phyloP scores from a whole-genome alignment of 345 rosid genomes.

The Streptanthus diversifolius region DNA sequence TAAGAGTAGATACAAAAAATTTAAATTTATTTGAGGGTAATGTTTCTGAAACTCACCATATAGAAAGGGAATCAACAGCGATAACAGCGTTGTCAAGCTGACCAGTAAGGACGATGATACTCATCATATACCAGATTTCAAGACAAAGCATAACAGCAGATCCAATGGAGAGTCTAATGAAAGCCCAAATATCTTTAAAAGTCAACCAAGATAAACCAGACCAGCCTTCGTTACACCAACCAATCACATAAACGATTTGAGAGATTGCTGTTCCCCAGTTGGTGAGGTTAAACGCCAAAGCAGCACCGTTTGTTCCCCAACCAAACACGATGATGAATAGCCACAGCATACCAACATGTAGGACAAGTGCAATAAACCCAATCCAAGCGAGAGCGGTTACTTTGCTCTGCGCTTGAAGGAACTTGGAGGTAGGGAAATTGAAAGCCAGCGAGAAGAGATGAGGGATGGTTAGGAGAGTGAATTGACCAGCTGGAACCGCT shows the following conservation, averaged over 20 bases:
- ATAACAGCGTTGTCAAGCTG: constrained; percentile 65
- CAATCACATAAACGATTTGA: constrained; percentile 49
- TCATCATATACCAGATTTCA: constrained; percentile 86
- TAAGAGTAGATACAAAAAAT: not conserved
- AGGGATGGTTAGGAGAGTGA: constrained; percentile 53
- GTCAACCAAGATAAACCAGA: constrained; percentile 60
- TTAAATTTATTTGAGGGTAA: too few species aligned
- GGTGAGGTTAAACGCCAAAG: constrained; percentile 52
- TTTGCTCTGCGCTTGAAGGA: constrained; percentile 83
- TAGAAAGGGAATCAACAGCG: constrained; percentile 73
- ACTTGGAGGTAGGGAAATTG: constrained; percentile 60
- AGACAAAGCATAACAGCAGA: constrained; percentile 87
- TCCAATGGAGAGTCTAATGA: constrained; percentile 69
- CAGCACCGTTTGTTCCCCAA: constrained; percentile 65
- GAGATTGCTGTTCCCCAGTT: constrained; percentile 46
- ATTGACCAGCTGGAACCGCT: constrained; percentile 54
- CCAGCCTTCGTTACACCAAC: constrained; percentile 70
- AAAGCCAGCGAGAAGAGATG: constrained; percentile 63
- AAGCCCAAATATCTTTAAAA: constrained; percentile 63
- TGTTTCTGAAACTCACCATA: constrained; percentile 60
- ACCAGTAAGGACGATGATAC: constrained; percentile 65
- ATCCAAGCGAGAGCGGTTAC: constrained; percentile 56
- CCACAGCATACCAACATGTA: constrained; percentile 49
- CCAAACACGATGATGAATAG: constrained; percentile 41
- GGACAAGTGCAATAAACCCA: constrained; percentile 39